Conservation (phyloP, 2,329 filamentous ascomycete species). For the Aspergillus sp. region DNA sequence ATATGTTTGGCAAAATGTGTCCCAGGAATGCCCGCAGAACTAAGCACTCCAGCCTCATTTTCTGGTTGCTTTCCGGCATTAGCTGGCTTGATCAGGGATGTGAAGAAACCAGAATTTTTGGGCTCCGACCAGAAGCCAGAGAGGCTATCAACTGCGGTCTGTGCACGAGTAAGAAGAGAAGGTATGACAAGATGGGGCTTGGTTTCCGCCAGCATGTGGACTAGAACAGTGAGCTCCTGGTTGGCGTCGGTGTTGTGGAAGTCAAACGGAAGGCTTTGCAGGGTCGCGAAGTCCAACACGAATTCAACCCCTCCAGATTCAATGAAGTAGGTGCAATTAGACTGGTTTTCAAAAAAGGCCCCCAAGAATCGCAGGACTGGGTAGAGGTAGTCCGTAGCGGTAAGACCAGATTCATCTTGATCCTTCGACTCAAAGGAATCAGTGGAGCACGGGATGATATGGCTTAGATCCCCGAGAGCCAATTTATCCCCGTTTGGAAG, state of each 20-base stretch:
- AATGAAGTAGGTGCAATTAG: conserved; percentile 69
- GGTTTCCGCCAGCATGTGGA: conserved; percentile 73
- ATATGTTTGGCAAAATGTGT: conserved; percentile 75
- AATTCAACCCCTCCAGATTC: conserved; percentile 75
- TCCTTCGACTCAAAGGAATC: conserved; percentile 42
- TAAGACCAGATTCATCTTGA: conserved; percentile 46
- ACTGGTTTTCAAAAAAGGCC: conserved; percentile 70
- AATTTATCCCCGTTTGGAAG: conserved; percentile 36
- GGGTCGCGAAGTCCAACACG: conserved; percentile 76
- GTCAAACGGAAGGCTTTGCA: conserved; percentile 73
- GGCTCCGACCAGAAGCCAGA: conserved; percentile 58
- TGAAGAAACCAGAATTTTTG: conserved; percentile 61
- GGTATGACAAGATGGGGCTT: conserved; percentile 78
- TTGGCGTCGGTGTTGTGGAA: conserved; percentile 64
- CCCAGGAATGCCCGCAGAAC: conserved; percentile 52
- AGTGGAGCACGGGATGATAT: conserved; percentile 20
- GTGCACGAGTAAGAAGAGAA: conserved; percentile 70
- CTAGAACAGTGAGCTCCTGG: conserved; percentile 66
- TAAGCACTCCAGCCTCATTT: conserved; percentile 16
- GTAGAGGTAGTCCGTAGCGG: conserved; percentile 66
- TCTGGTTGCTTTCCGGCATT: conserved; percentile 13
- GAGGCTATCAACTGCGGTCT: conserved; percentile 64
- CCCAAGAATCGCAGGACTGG: conserved; percentile 72
- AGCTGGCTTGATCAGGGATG: conserved; percentile 50
- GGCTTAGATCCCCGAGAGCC: conserved; percentile 22